phyloP scores from a whole-genome alignment of 768 basidiomycete species.

The Lactarius tabidus region DNA sequence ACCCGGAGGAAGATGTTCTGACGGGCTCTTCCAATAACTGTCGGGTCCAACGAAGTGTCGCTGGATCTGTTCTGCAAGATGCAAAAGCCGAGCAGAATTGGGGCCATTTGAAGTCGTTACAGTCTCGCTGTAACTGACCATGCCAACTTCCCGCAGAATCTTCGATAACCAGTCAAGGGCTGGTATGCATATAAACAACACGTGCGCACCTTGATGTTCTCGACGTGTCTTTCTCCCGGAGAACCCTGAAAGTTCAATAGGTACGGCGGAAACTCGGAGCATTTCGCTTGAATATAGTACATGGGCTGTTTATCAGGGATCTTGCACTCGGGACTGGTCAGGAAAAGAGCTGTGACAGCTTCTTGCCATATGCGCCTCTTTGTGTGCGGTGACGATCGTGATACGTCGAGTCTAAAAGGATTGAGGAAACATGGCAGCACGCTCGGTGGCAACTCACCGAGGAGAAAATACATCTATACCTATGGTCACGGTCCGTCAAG shows the following conservation, averaged over 20 bases:
- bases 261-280: slow-evolving; percentile 64
- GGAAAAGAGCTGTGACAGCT: slow-evolving; percentile 59
- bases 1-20: slow-evolving; percentile 30
- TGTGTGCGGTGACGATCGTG: slow-evolving; percentile 53
- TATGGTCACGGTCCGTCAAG: slow-evolving; percentile 28
- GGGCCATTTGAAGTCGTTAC: slow-evolving; percentile 45
- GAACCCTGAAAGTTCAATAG: slow-evolving; percentile 58
- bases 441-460: slow-evolving; percentile 36
- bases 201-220: slow-evolving; percentile 65
- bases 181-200: not conserved
- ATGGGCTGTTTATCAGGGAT: slow-evolving; percentile 59
- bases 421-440: not conserved
- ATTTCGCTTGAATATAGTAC: slow-evolving; percentile 52
- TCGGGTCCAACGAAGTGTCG: slow-evolving; percentile 64
- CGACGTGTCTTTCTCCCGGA: slow-evolving; percentile 67
- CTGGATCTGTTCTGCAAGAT: slow-evolving; percentile 52
- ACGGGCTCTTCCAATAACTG: slow-evolving; percentile 56
- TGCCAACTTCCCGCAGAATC: slow-evolving; percentile 73
- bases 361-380: slow-evolving; percentile 79
- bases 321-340: slow-evolving; percentile 53
- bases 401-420: slow-evolving; percentile 50
- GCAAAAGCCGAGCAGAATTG: slow-evolving; percentile 43
- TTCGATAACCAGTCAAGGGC: slow-evolving; percentile 29
- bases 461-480: slow-evolving; percentile 83
- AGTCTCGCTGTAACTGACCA: slow-evolving; percentile 49